These are phyloP conservation scores for Crucihimalaya himalaica DNA, from an alignment of 345 rosid genomes.

Conservation along the genomic window DNA sequence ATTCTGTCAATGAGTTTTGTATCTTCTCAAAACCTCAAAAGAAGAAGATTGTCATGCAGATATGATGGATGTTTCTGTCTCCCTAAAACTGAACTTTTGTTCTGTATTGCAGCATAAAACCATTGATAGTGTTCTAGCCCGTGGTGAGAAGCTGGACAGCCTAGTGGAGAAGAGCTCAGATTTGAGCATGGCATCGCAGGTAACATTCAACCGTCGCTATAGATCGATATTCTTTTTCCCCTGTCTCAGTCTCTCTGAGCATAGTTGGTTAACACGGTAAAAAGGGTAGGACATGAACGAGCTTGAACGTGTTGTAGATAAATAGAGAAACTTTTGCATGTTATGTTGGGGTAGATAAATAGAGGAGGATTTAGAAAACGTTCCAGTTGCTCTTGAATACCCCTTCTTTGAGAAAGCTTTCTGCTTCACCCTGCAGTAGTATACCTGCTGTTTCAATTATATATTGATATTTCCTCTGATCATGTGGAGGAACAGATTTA, in stretches of 20 bases:
- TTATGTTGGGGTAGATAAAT: background rate
- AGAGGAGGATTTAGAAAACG: background rate
- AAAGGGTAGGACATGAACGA: background rate
- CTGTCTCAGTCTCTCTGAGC: background rate
- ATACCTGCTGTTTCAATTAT: background rate
- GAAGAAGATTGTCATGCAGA: background rate
- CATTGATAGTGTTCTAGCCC: conserved; percentile 94
- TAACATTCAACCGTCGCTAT: conserved; percentile 24
- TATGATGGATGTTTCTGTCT: background rate
- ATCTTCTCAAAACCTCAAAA: background rate
- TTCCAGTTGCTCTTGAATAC: background rate
- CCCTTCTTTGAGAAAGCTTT: background rate
- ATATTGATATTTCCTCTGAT: background rate
- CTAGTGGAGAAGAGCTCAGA: conserved; percentile 98
- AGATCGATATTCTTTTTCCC: background rate
- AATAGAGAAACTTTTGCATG: background rate
- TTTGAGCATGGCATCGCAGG: conserved; percentile 97
- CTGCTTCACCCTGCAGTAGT: background rate
- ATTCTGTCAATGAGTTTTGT: conserved; percentile 14
- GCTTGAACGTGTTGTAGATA: background rate
- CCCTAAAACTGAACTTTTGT: background rate
- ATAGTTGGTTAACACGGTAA: background rate
- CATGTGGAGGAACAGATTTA: background rate
- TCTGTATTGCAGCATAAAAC: conserved; percentile 80
- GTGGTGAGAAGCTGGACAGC: conserved; percentile 96